phyloP scores from a whole-genome alignment of 805 yeast genomes.

The Yamadazyma ubonensis region DNA sequence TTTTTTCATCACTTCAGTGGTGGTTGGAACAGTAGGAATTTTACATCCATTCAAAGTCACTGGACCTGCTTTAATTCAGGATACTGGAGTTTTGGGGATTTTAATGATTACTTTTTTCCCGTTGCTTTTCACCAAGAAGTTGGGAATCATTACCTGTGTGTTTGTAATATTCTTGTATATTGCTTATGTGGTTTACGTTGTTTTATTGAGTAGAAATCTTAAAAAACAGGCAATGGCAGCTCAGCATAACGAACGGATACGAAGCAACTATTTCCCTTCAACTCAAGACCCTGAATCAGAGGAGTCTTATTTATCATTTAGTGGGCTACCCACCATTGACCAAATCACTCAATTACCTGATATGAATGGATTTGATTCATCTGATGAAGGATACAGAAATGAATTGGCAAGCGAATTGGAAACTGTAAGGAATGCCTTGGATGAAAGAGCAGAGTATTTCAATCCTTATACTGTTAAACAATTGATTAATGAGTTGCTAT shows the following conservation, averaged over 20 bases:
- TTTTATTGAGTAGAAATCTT: constrained; percentile 26
- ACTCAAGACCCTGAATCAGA: constrained; percentile 13
- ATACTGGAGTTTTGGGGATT: constrained; percentile 53
- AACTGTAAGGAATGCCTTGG: constrained; percentile 10
- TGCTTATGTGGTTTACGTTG: constrained; percentile 52
- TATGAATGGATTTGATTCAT: constrained; percentile 23
- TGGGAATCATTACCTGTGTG: constrained; percentile 56
- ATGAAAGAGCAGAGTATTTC: constrained; percentile 12
- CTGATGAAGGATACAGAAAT: constrained; percentile 13
- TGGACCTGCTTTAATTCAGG: constrained; percentile 54
- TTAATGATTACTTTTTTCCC: constrained; percentile 50
- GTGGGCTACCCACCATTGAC: constrained; percentile 4
- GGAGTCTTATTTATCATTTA: not conserved
- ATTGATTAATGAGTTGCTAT: constrained; percentile 31
- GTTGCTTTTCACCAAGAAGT: constrained; percentile 54
- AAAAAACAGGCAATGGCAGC: constrained; percentile 20
- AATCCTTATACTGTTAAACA: constrained; percentile 26
- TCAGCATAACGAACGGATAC: constrained; percentile 19
- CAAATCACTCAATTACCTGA: constrained; percentile 25
- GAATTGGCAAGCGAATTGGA: constrained; percentile 16
- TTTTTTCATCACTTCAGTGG: constrained; percentile 73
- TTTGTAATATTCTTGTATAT: constrained; percentile 57
- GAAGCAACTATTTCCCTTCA: constrained; percentile 9
- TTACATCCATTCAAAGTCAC: constrained; percentile 62
- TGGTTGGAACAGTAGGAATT: constrained; percentile 76